Conservation (phyloP, 768 basidiomycete species). For the Kwoniella europaea region DNA sequence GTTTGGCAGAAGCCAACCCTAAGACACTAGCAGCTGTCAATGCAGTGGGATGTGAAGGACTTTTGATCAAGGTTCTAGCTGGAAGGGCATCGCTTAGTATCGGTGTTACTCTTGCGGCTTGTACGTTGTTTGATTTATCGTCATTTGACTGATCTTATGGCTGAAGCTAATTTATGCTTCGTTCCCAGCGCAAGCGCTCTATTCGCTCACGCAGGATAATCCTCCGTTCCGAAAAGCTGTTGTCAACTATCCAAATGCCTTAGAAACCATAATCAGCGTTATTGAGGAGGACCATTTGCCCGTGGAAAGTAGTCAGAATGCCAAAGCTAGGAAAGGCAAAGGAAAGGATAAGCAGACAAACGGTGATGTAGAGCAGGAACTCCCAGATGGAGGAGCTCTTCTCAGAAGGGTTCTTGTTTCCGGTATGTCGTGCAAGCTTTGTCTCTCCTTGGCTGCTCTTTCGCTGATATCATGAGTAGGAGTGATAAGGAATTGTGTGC, state of each 20-base stretch:
- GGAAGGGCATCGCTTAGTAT: slow-evolving; percentile 72
- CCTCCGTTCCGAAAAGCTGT: slow-evolving; percentile 72
- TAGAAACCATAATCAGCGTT: slow-evolving; percentile 34
- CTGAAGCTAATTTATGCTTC: background rate
- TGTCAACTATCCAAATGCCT: slow-evolving; percentile 53
- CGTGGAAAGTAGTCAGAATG: slow-evolving; percentile 13
- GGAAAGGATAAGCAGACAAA: slow-evolving; percentile 35
- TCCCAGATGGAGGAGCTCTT: slow-evolving; percentile 42
- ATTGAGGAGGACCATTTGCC: slow-evolving; percentile 33
- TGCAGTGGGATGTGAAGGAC: slow-evolving; percentile 74
- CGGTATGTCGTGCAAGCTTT: slow-evolving; percentile 30
- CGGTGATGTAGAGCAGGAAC: slow-evolving; percentile 55
- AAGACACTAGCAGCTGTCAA: slow-evolving; percentile 89
- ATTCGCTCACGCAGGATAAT: slow-evolving; percentile 92
- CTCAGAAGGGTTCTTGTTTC: slow-evolving; percentile 41
- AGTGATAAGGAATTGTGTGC: slow-evolving; percentile 42
- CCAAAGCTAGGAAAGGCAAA: slow-evolving; percentile 47
- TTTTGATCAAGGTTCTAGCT: slow-evolving; percentile 86
- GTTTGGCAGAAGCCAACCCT: slow-evolving; percentile 83
- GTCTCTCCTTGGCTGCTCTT: background rate
- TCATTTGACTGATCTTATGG: background rate
- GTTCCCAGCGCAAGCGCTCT: slow-evolving; percentile 79
- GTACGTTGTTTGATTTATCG: slow-evolving; percentile 60
- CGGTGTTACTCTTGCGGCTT: slow-evolving; percentile 77
- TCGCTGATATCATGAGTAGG: slow-evolving; percentile 29